These are phyloP conservation scores for Suillus fuscotomentosus DNA, from an alignment of 768 basidiomycete genomes.

Conservation along the genomic window DNA sequence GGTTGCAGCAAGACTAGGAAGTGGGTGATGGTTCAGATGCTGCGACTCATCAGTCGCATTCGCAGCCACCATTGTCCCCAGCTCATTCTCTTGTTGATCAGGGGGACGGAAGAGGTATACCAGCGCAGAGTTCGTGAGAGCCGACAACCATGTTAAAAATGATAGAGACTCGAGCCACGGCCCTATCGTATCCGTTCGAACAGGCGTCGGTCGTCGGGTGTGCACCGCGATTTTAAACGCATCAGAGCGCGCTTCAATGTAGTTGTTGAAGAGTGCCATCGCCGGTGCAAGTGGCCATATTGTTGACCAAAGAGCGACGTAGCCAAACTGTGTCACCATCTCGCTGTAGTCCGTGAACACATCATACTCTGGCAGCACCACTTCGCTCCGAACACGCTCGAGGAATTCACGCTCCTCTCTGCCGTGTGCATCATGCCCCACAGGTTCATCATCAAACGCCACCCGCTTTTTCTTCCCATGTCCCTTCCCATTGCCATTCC, in stretches of 20 bases:
- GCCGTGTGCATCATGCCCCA: slow-evolving; percentile 27
- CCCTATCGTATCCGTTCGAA: slow-evolving; percentile 88
- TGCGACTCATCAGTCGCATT: slow-evolving; percentile 5
- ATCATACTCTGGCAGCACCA: slow-evolving; percentile 76
- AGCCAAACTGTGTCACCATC: slow-evolving; percentile 96
- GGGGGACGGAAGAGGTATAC: slow-evolving; percentile 83
- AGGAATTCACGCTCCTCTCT: slow-evolving; percentile 78
- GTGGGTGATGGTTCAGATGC: slow-evolving; percentile 14
- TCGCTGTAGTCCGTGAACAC: slow-evolving; percentile 90
- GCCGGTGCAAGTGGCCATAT: slow-evolving; percentile 93
- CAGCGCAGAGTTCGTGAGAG: slow-evolving; percentile 85
- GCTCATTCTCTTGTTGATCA: slow-evolving; percentile 13
- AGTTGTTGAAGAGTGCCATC: slow-evolving; percentile 90
- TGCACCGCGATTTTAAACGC: slow-evolving; percentile 94
- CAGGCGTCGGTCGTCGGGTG: slow-evolving; percentile 78
- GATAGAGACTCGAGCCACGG: slow-evolving; percentile 90
- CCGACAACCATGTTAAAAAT: slow-evolving; percentile 87
- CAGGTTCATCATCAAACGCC: slow-evolving; percentile 63
- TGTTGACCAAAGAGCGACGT: slow-evolving; percentile 87
- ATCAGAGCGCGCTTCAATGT: slow-evolving; percentile 88
- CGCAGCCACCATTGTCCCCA: background rate
- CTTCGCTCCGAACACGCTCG: slow-evolving; percentile 74
- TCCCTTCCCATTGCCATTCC: slow-evolving; percentile 19
- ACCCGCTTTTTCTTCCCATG: slow-evolving; percentile 60
- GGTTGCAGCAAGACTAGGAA: slow-evolving; percentile 35